Evolutionary conservation across 2,329 filamentous ascomycete genomes (phyloP), one percentile per base, ranked within the genome.

Genomic region (Fonsecaea multimorphosa): DNA sequence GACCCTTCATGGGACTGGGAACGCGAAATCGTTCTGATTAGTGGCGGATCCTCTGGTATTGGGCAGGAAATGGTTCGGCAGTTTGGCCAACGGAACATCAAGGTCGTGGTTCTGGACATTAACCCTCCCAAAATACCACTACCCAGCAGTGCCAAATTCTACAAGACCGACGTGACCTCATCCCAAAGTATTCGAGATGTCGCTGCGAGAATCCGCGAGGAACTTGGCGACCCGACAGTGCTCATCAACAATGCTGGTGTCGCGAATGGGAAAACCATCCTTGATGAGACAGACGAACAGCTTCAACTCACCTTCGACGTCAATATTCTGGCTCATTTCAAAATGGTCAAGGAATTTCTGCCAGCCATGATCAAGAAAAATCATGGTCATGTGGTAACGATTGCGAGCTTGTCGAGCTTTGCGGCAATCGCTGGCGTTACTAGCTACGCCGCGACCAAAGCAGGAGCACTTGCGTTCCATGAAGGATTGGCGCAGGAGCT

Each of bases 21-120:
- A 69, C 84, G 83, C n/a, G 67, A 69, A 32, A 57, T 66, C 36
- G 65, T 69, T 5, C 31, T 69, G 16, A 58, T 65, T 61, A 63
- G 91, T 0, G 91, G 91, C 6, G 91, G 91, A 9, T 86, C 87
- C 36, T 86, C 86, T 64, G 91, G 91, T 0, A 92, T 93, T 72
- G 91, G 91, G 14, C 85, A 84, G 19, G 78, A 84, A 38, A 82
- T 91, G 1, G 89, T 89, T 7, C 81, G 83, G 68, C 75, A 89
- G 58, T 80, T 94, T 14, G 87, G 86, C 0, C 85, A 54, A 27
- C 38, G 88, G 75, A 85, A 85, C 0, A 81, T 90, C 71, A 89
- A 85, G 70, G 88, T 92, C 32, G 89, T 88, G 0, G 87, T 93
- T 2, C 75, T 93, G 31, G 91, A 93, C 77, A 82, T 91, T 44